A percentile compares a stretch with the other conserved stretches of the same genome.
Evolutionary conservation across 805 yeast species (phyloP).

Genomic region (Blastobotrys mokoenaii): DNA sequence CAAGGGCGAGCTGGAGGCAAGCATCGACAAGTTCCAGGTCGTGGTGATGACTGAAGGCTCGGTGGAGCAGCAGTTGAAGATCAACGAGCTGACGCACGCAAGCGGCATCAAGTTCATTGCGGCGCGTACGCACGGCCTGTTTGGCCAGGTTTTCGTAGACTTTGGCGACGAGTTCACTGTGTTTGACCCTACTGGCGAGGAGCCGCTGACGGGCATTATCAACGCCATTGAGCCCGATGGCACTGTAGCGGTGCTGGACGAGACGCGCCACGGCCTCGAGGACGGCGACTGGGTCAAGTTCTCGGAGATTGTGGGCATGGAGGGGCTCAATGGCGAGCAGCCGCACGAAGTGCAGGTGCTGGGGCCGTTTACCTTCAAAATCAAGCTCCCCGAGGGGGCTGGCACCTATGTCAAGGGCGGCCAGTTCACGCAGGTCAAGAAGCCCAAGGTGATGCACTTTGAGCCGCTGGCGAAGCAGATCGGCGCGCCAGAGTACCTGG

Average conservation of each 20-base stretch:
- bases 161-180: slow-evolving; percentile 77
- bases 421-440: slow-evolving; percentile 83
- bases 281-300: slow-evolving; percentile 88
- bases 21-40: slow-evolving; percentile 59
- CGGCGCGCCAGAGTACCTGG: slow-evolving; percentile 64
- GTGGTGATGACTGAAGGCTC: slow-evolving; percentile 72
- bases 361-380: slow-evolving; percentile 91
- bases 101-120: slow-evolving; percentile 70
- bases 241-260: slow-evolving; percentile 88
- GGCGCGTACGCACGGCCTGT: slow-evolving; percentile 78
- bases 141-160: slow-evolving; percentile 85
- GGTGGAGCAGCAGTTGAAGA: slow-evolving; percentile 62
- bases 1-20: slow-evolving; percentile 44
- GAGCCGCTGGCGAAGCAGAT: slow-evolving; percentile 59
- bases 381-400: slow-evolving; percentile 44
- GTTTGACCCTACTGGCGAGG: slow-evolving; percentile 86
- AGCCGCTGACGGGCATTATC: slow-evolving; percentile 77
- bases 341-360: slow-evolving; percentile 71
- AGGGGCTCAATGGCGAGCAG: slow-evolving; percentile 61
- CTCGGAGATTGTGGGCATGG: slow-evolving; percentile 76
- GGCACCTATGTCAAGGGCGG: slow-evolving; percentile 80
- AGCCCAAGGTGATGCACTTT: slow-evolving; percentile 59
- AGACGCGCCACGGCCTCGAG: slow-evolving; percentile 85
- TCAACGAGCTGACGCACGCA: slow-evolving; percentile 68
- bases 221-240: slow-evolving; percentile 85